These are phyloP conservation scores for Linnemannia exigua DNA, from an alignment of 192 early-diverging fungal genomes.

Conservation along the genomic window DNA sequence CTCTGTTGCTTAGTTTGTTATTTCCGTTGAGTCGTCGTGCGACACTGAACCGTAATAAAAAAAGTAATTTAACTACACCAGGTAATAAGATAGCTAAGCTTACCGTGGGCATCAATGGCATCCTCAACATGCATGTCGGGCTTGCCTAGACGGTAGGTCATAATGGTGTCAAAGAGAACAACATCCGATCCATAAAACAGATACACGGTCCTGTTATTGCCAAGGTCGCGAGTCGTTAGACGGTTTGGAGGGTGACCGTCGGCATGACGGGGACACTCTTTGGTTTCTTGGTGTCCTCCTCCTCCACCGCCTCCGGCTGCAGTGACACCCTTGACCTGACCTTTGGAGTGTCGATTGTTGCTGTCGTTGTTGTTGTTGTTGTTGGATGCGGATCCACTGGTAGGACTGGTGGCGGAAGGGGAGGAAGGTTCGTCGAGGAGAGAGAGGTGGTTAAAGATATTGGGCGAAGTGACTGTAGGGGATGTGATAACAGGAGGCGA, in stretches of 20 bases:
- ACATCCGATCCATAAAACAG: conserved; percentile 52
- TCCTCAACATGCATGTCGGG: conserved; percentile 41
- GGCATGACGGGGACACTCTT: conserved; percentile 43
- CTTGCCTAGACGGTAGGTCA: conserved; percentile 29
- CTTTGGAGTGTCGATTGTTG: background rate
- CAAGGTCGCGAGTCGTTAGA: conserved; percentile 28
- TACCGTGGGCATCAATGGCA: conserved; percentile 54
- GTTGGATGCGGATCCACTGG: background rate
- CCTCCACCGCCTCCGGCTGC: background rate
- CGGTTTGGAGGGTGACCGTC: conserved; percentile 36
- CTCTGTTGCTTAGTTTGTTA: background rate
- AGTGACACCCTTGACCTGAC: background rate
- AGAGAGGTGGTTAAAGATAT: conserved; percentile 23
- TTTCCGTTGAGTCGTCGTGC: conserved; percentile 7
- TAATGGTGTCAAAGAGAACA: conserved; percentile 45
- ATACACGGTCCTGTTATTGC: conserved; percentile 25
- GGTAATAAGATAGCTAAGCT: background rate
- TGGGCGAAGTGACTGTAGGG: background rate
- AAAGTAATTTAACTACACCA: too few relatives aligned
- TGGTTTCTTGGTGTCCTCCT: conserved; percentile 12
- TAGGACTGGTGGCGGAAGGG: background rate
- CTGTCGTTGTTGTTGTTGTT: conserved; percentile 14
- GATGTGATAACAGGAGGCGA: conserved; percentile 1
- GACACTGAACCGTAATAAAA: too few relatives aligned
- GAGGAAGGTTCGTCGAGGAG: background rate